Base-by-base conservation (phyloP, 306 rosid genomes). In the Psophocarpus tetragonolobus region DNA sequence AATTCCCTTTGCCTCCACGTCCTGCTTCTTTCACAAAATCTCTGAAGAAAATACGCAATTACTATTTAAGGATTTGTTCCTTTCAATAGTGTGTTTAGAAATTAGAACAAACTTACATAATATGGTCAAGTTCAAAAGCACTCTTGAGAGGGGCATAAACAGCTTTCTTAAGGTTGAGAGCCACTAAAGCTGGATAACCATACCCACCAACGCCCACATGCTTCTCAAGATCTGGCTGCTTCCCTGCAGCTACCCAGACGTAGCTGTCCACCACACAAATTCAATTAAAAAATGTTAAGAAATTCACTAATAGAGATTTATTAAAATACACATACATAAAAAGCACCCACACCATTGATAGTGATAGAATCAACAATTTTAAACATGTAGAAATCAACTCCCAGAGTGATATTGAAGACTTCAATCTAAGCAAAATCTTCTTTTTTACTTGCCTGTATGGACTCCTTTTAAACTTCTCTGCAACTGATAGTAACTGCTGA, bases 121-220 rank as follows among this genome's bases (percentile, higher is more conserved):
- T 80, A 5, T 96, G 98, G 0, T 92, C 96, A 27, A 90, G 91
- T 84, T 91, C 97, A 68, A 89, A 96, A 24, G 99, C 99, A 65
- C 97, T 96, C 87, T 96, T 96, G 54, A 96, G 98, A 18, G 99
- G 99, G 26, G 99, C 96, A 74, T 92, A 96, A 73, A 85, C 99
- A 44, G 84, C 91, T 80, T 92, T 96, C 90, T 96, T 96, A 54
- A 84, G 58, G 81, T 96, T 96, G 32, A 96, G 79, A 61, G 99
- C 99, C 24, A 96, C 99, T 68, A 96, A 81, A 57, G 99, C 99
- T 3, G 99, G 99, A 85, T 96, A 96, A 64, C 99, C 99, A 73
- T 96, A 96, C 45, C 99, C 99, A 38, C 99, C 99, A 65, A 96
- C 99, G 77, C 99, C 96, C 3, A 96, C 98, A 64, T 60, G 87